Percentiles rank a stretch among this genome's conserved stretches.
Conservation (phyloP, 139 green algal species). For the Auxenochlorella protothecoides region DNA sequence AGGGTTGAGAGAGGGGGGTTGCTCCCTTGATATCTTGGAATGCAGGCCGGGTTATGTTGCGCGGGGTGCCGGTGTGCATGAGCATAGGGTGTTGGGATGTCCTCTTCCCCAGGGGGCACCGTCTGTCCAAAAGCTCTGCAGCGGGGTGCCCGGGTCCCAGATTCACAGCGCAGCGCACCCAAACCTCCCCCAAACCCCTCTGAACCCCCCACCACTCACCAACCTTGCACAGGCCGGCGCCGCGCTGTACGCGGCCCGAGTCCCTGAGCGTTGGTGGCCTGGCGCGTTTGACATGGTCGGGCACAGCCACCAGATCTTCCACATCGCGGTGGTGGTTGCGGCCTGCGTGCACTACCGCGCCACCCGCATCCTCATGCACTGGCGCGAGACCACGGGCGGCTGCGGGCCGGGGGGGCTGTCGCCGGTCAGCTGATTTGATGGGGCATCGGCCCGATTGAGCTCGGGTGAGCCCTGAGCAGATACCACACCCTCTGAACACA, state of each 20-base stretch:
- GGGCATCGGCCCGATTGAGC: too few relatives aligned
- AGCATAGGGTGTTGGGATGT: too few relatives aligned
- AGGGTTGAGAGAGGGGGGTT: not conserved
- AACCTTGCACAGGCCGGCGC: constrained; percentile 51
- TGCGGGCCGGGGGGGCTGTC: constrained; percentile 16
- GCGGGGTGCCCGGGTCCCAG: too few relatives aligned
- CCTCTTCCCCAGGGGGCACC: too few relatives aligned
- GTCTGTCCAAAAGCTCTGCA: too few relatives aligned
- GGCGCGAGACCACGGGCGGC: constrained; percentile 58
- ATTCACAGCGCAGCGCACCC: too few relatives aligned
- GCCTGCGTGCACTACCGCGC: constrained; percentile 59
- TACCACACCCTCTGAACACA: too few relatives aligned
- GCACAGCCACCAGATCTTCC: constrained; percentile 92
- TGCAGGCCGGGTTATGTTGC: too few relatives aligned
- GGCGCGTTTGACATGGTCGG: constrained; percentile 83
- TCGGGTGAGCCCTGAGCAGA: too few relatives aligned
- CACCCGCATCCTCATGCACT: constrained; percentile 39
- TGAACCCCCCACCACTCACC: not conserved
- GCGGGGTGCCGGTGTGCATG: too few relatives aligned
- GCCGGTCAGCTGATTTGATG: too few relatives aligned
- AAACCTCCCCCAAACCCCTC: not conserved
- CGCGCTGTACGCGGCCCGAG: constrained; percentile 63
- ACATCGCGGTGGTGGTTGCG: constrained; percentile 60
- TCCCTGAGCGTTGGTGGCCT: constrained; percentile 84
- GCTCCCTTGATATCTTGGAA: not conserved